Base-by-base conservation (phyloP, 1,284 basidiomycete species). In the Lentinula novae-zelandiae region DNA sequence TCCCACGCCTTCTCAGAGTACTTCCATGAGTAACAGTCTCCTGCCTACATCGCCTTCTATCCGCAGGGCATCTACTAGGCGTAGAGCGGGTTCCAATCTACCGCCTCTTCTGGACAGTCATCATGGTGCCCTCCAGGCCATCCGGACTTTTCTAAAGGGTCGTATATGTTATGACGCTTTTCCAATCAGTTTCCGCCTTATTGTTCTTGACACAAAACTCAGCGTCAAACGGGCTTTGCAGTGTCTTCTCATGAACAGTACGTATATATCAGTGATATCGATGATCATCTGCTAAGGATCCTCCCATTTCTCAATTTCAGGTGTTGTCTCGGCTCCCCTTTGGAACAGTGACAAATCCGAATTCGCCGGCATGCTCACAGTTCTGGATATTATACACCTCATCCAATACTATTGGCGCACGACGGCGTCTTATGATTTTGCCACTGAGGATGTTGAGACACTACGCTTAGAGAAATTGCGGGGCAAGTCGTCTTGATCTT, bases 261-360 rank as follows among this genome's bases (percentile, higher is more conserved):
- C 60, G 62, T 57, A 50, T 39, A 55, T 51, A 17, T 53, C 59
- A 42, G 17, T 42, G 38, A 40, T n/a, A 51, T 34, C 27, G 61
- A 17, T 59, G 12, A 34, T 51, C 51, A 33, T 13, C 17, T 53
- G 10, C n/a, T 53, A 8, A 20, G 17, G 5, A 54, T 33, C 13
- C 42, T 61, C 58, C 60, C 58, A 13, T 58, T 33, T 55, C 48
- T 53, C 54, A 44, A 57, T 46, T 62, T 31, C 68, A 96, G 95
- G 95, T 64, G 95, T 99, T 60, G 96, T 99, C 5, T 98, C 96
- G 4, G 97, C 97, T 3, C 96, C 97, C 3, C 79, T 99, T n/a
- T 99, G 96, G 93, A 95, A 96, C 78, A 95, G 93, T 71, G 89
- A 93, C 63, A 87, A 84, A 63, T 95, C 93, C 1, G 85, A 82